These are phyloP conservation scores for Penicillium sp. DNA, from an alignment of 2,329 filamentous ascomycete species.

Conservation along the genomic window DNA sequence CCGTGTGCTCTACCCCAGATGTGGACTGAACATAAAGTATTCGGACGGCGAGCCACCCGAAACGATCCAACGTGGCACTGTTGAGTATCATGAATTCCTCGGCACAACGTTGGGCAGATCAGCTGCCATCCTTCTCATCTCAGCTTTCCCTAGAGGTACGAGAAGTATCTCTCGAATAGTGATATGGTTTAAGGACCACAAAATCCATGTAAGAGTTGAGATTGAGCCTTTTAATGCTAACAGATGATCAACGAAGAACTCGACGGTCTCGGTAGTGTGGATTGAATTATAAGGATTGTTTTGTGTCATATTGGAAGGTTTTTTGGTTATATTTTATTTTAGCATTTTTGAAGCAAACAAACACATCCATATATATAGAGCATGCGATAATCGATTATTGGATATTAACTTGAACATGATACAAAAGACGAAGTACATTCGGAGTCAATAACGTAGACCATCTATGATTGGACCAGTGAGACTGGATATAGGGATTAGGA, in stretches of 20 bases:
- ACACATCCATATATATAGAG: background rate
- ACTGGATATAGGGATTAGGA: too few relatives aligned
- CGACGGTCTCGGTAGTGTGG: background rate
- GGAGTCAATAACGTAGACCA: background rate
- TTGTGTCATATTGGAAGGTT: background rate
- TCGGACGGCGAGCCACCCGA: accelerated
- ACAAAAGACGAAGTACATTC: background rate
- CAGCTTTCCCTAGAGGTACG: background rate
- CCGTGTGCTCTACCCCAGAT: background rate
- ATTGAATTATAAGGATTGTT: background rate
- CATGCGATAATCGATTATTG: background rate
- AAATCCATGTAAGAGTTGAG: background rate
- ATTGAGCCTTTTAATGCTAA: background rate
- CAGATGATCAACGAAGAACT: background rate
- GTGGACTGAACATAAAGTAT: background rate
- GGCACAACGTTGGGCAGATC: background rate
- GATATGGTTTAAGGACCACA: background rate
- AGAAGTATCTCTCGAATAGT: background rate
- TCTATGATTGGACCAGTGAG: background rate
- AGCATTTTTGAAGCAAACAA: background rate
- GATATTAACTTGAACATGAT: background rate
- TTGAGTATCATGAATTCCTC: background rate
- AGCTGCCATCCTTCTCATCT: background rate
- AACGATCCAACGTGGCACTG: background rate
- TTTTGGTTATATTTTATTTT: background rate